phyloP scores from a whole-genome alignment of 306 rosid genomes.

The Glycyrrhiza uralensis region DNA sequence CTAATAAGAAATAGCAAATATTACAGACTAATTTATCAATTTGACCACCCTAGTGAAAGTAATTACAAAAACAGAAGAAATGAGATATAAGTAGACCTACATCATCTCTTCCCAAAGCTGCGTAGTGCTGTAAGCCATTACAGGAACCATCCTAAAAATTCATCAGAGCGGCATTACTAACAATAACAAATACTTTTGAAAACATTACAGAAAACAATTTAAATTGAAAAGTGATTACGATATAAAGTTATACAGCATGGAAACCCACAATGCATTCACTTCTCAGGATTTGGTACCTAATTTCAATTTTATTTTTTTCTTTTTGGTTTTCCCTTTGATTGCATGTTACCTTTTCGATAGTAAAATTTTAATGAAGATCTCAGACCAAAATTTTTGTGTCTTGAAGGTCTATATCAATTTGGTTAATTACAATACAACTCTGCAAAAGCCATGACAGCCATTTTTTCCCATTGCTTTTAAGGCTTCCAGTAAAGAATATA shows the following conservation, averaged over 20 bases:
- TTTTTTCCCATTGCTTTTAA: background rate
- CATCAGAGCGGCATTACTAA: conserved; percentile 17
- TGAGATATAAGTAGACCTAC: conserved; percentile 44
- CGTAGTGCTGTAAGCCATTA: conserved; percentile 90
- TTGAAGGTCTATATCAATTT: background rate
- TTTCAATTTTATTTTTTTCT: background rate
- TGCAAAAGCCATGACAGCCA: background rate
- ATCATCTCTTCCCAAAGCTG: conserved; percentile 80
- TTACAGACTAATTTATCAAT: background rate
- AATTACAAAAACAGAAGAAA: background rate
- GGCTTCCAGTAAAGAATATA: conserved; percentile 27
- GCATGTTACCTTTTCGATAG: background rate
- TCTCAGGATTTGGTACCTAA: background rate
- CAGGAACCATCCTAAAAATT: conserved; percentile 83
- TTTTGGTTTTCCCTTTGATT: background rate
- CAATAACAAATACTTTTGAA: conserved; percentile 7
- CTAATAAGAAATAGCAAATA: conserved; percentile 6
- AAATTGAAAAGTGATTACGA: background rate
- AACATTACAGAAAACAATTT: background rate
- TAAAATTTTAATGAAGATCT: background rate
- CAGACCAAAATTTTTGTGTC: background rate
- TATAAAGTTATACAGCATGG: background rate
- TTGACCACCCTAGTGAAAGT: background rate
- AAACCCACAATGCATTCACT: background rate
- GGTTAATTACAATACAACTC: background rate